Percentiles rank a stretch among this genome's conserved stretches.
Evolutionary conservation across 2,329 filamentous ascomycete species (phyloP).

Genomic region (Zasmidium angulare): DNA sequence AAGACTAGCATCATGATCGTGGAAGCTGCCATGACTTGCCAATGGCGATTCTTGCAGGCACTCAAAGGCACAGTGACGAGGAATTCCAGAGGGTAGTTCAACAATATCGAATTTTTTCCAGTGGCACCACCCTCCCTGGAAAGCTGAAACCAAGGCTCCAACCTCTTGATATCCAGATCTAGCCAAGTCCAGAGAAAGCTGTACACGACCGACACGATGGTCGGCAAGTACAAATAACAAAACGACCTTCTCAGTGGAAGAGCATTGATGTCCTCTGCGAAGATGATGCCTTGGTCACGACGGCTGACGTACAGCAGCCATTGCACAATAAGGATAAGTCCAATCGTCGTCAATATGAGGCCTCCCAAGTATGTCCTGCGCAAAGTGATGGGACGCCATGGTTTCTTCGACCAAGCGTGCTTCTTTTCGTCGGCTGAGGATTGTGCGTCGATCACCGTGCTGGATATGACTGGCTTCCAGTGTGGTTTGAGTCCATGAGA

Average conservation of each 20-base stretch:
- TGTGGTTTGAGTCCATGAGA: not conserved
- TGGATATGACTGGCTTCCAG: not conserved
- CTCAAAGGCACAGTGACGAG: constrained; percentile 45
- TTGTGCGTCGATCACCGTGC: not conserved
- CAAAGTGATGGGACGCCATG: constrained; percentile 43
- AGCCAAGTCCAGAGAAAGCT: constrained; percentile 61
- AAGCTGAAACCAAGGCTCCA: constrained; percentile 62
- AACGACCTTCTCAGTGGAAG: constrained; percentile 42
- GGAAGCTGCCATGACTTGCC: constrained; percentile 53
- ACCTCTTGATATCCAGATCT: constrained; percentile 58
- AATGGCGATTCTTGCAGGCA: constrained; percentile 45
- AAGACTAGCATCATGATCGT: constrained; percentile 53
- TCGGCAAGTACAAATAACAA: constrained; percentile 55
- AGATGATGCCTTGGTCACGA: constrained; percentile 44
- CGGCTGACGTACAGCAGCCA: constrained; percentile 44
- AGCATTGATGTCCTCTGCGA: constrained; percentile 36
- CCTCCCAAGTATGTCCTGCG: constrained; percentile 38
- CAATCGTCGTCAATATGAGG: constrained; percentile 34
- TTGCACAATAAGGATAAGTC: constrained; percentile 48
- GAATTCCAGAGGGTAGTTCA: constrained; percentile 57
- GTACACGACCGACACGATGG: constrained; percentile 55
- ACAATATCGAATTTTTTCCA: constrained; percentile 48
- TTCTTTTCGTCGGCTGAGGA: not conserved
- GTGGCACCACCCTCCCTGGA: constrained; percentile 48
- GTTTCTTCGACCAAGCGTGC: not conserved